phyloP scores from a whole-genome alignment of 495 filamentous ascomycete species.

The Staphylotrichum longicolle region DNA sequence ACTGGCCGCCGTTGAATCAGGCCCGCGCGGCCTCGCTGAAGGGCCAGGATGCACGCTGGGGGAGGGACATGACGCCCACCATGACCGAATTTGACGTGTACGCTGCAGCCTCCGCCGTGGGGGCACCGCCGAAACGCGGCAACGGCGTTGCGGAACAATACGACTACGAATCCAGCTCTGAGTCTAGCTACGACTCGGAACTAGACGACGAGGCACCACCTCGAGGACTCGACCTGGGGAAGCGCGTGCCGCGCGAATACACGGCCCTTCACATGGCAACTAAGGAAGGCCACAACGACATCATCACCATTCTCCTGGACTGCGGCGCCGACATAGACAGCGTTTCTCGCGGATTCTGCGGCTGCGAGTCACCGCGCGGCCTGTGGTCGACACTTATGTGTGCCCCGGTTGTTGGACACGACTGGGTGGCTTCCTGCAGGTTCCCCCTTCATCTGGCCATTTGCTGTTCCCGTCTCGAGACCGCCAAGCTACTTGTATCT shows the following conservation, averaged over 20 bases:
- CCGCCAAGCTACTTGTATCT: conserved; percentile 14
- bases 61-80: conserved; percentile 4
- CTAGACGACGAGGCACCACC: too few relatives aligned
- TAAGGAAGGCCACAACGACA: conserved; percentile 8
- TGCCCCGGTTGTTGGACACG: too few relatives aligned
- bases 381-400: neutral
- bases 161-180: neutral
- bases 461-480: conserved; percentile 13
- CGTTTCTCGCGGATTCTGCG: neutral
- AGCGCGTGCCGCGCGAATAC: neutral
- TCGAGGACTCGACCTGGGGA: too few relatives aligned
- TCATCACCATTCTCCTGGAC: conserved; percentile 9
- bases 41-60: neutral
- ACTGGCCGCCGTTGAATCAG: neutral
- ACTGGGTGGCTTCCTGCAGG: neutral
- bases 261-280: conserved; percentile 14
- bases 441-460: conserved; percentile 21
- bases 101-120: too few relatives aligned
- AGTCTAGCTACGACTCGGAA: neutral
- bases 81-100: conserved; percentile 10
- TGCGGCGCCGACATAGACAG: conserved; percentile 1
- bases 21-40: too few relatives aligned
- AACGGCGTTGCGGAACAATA: neutral
- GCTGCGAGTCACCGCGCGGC: neutral
- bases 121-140: neutral